Evolutionary conservation across 208 protist genomes (phyloP).

Genomic region (Trypanosoma theileri): DNA sequence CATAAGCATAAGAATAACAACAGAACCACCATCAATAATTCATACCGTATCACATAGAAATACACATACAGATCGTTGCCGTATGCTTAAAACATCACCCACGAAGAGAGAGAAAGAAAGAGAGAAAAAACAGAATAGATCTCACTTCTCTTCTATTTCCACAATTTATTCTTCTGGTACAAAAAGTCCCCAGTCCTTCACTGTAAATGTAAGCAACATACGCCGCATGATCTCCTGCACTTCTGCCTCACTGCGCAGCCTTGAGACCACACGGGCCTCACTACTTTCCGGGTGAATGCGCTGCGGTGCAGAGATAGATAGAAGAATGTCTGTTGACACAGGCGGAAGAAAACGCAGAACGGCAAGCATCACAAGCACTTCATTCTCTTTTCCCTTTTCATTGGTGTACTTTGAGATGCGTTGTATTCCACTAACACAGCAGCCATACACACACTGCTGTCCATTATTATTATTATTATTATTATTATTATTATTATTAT

Average conservation of each 20-base stretch:
- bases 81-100: too few relatives aligned
- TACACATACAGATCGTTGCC: too few relatives aligned
- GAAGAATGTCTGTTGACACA: constrained; percentile 57
- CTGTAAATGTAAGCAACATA: constrained; percentile 38
- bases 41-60: too few relatives aligned
- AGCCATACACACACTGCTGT: constrained; percentile 45
- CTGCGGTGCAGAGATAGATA: constrained; percentile 62
- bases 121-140: neutral
- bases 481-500: constrained; percentile 1
- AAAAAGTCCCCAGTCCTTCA: constrained; percentile 70
- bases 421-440: constrained; percentile 47
- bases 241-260: constrained; percentile 44
- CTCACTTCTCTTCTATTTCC: neutral
- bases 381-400: constrained; percentile 67
- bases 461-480: constrained; percentile 13
- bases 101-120: too few relatives aligned
- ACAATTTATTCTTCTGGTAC: constrained; percentile 44
- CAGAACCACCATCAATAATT: too few relatives aligned
- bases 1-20: too few relatives aligned
- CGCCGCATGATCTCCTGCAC: constrained; percentile 30
- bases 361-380: constrained; percentile 53
- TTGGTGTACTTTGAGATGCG: constrained; percentile 72
- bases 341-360: constrained; percentile 63
- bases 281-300: constrained; percentile 55
- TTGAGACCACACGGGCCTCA: constrained; percentile 48